Evolutionary conservation across 352 stramenopile species (phyloP).

Genomic region (Globisporangium lucens): DNA sequence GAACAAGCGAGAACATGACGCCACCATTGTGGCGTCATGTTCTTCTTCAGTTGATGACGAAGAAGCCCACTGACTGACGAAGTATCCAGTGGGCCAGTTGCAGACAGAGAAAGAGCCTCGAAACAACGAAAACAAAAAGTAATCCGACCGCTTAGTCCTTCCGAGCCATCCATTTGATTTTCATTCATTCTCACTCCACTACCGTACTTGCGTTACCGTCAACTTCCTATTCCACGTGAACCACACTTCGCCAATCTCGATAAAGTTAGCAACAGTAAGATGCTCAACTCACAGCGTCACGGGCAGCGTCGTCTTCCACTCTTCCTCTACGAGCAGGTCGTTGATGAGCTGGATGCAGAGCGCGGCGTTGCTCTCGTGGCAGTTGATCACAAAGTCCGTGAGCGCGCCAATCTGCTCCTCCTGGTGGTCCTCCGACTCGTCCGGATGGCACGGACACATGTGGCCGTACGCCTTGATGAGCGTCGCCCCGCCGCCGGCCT

Average conservation of each 20-base stretch:
- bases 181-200: not conserved
- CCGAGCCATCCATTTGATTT: not conserved
- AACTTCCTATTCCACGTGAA: not conserved
- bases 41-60: not conserved
- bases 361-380: constrained; percentile 30
- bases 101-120: no score
- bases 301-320: constrained; percentile 30
- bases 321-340: constrained; percentile 39
- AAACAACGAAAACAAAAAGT: not conserved
- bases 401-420: constrained; percentile 33
- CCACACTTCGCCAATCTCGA: not conserved
- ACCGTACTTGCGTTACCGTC: not conserved
- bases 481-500: not conserved
- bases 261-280: no score
- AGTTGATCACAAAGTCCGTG: constrained; percentile 36
- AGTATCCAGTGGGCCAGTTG: not conserved
- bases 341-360: constrained; percentile 29
- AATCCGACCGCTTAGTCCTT: not conserved
- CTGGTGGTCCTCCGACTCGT: constrained; percentile 23
- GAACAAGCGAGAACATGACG: not conserved
- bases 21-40: not conserved
- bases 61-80: not conserved
- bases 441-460: constrained; percentile 8
- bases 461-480: constrained; percentile 14
- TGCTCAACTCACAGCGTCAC: constrained; percentile 4